Conservation (phyloP, 2,329 filamentous ascomycete species). For the Aspergillus melleus region DNA sequence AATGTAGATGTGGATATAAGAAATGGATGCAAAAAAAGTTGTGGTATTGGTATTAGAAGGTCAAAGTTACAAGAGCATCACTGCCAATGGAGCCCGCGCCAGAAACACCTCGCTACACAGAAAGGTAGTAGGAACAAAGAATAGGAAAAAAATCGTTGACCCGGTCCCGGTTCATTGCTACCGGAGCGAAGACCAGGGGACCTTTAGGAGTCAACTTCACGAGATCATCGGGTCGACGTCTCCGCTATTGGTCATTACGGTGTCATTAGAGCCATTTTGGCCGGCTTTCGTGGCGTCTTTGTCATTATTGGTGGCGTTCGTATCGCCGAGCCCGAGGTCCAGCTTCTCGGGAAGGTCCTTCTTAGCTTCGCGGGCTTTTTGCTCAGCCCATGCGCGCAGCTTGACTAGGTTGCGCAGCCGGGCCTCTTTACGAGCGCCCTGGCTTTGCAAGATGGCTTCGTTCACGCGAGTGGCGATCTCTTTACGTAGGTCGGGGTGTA, state of each 20-base stretch:
- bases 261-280: slow-evolving; percentile 38
- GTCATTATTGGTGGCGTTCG: slow-evolving; percentile 22
- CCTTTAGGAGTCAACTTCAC: slow-evolving; percentile 20
- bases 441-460: slow-evolving; percentile 75
- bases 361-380: slow-evolving; percentile 48
- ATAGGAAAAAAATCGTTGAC: background rate
- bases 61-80: background rate
- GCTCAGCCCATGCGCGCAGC: slow-evolving; percentile 82
- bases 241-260: slow-evolving; percentile 43
- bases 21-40: too few relatives aligned
- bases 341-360: slow-evolving; percentile 49
- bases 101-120: background rate
- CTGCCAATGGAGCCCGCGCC: background rate
- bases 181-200: slow-evolving; percentile 3
- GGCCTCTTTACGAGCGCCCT: slow-evolving; percentile 73
- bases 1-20: background rate
- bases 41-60: background rate
- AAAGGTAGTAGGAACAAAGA: background rate
- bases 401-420: slow-evolving; percentile 79
- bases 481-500: slow-evolving; percentile 76
- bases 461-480: slow-evolving; percentile 89
- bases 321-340: slow-evolving; percentile 44
- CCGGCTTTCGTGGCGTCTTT: slow-evolving; percentile 17
- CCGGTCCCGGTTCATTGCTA: background rate
- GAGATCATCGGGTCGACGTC: slow-evolving; percentile 44